These are phyloP conservation scores for Botrytis pseudocinerea DNA, from an alignment of 2,329 filamentous ascomycete genomes.

Conservation along the genomic window DNA sequence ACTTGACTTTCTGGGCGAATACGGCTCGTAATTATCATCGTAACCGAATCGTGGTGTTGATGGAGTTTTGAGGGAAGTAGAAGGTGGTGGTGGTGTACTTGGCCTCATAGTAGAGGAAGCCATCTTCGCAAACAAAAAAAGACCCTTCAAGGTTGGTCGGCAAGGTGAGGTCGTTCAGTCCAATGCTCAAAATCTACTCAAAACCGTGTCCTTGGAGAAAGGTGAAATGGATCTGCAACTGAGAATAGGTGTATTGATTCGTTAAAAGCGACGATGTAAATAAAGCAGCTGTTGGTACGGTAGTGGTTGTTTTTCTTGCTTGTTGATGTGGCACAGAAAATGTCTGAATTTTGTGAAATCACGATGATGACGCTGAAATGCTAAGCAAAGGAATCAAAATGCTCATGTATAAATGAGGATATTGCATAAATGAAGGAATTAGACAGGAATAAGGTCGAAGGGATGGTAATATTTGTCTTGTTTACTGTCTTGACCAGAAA, in stretches of 20 bases:
- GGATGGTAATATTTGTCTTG: constrained; percentile 19
- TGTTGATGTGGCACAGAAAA: constrained; percentile 9
- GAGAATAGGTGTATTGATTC: not conserved
- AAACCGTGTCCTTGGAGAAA: not conserved
- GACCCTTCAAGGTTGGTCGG: not conserved
- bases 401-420: constrained; percentile 12
- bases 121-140: constrained; percentile 33
- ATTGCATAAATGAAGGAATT: constrained; percentile 21
- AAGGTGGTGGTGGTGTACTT: constrained; percentile 59
- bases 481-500: constrained; percentile 16
- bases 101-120: constrained; percentile 39
- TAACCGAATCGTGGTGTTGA: constrained; percentile 68
- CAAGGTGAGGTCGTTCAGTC: not conserved
- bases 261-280: not conserved
- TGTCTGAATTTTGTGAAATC: not conserved
- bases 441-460: constrained; percentile 14
- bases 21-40: constrained; percentile 70
- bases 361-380: constrained; percentile 14
- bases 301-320: not conserved
- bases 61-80: constrained; percentile 61
- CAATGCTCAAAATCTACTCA: not conserved
- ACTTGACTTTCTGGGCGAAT: constrained; percentile 68
- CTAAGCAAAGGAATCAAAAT: constrained; percentile 9
- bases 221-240: not conserved
- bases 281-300: constrained; percentile 1